Conservation (phyloP, 352 stramenopile genomes). For the Pythium rishiriense region DNA sequence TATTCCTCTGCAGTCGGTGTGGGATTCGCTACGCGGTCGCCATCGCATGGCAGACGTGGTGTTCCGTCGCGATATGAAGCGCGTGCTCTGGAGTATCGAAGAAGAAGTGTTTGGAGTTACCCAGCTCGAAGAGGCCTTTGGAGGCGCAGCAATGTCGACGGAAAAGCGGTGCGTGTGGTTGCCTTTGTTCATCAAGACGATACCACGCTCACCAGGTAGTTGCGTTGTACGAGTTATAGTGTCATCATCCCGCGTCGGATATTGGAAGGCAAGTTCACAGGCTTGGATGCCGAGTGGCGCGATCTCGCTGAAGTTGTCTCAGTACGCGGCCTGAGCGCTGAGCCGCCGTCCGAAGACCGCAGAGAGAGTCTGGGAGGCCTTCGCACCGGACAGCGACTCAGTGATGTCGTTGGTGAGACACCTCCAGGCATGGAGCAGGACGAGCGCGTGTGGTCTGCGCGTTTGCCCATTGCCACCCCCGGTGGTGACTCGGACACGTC, state of each 20-base stretch:
- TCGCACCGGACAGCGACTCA: slow-evolving; percentile 12
- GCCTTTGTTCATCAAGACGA: no score
- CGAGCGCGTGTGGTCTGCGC: slow-evolving; percentile 31
- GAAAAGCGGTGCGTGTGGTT: slow-evolving; percentile 9
- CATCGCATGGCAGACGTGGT: slow-evolving; percentile 41
- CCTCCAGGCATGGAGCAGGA: slow-evolving; percentile 17
- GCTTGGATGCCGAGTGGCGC: slow-evolving; percentile 22
- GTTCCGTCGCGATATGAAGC: slow-evolving; percentile 77
- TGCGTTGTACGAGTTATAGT: slow-evolving; percentile 5
- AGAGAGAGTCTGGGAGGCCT: slow-evolving; percentile 15
- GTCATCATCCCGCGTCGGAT: slow-evolving; percentile 27
- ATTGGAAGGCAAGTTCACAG: slow-evolving; percentile 21
- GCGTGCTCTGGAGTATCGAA: slow-evolving; percentile 54
- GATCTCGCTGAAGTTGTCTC: slow-evolving; percentile 17
- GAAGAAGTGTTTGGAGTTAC: slow-evolving; percentile 47
- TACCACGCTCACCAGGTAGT: no score
- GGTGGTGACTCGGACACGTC: slow-evolving; percentile 19
- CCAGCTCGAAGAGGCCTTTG: slow-evolving; percentile 53
- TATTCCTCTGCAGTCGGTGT: slow-evolving; percentile 36
- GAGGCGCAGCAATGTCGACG: background rate
- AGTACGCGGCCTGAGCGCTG: slow-evolving; percentile 12
- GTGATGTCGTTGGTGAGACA: slow-evolving; percentile 30
- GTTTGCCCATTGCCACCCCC: slow-evolving; percentile 27
- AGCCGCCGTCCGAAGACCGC: slow-evolving; percentile 21
- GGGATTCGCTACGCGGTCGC: slow-evolving; percentile 47